phyloP scores from a whole-genome alignment of 2,329 filamentous ascomycete species.

The Chaetothyriales sp. region DNA sequence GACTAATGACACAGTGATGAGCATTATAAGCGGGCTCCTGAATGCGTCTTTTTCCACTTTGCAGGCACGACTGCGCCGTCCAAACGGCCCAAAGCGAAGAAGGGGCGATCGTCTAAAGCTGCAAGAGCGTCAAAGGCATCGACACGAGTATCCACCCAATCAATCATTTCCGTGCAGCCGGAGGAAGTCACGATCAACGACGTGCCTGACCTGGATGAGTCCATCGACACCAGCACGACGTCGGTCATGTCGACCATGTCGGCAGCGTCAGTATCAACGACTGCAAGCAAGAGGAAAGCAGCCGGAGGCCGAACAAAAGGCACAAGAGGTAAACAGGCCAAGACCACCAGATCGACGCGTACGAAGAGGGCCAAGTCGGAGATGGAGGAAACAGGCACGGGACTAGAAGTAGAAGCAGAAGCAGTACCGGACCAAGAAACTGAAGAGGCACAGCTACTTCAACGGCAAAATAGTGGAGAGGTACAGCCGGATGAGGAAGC shows the following conservation, averaged over 20 bases:
- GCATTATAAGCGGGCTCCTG: slow-evolving; percentile 63
- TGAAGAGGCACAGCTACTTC: neutral
- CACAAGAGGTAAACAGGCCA: slow-evolving; percentile 24
- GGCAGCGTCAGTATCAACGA: slow-evolving; percentile 21
- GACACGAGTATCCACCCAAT: slow-evolving; percentile 42
- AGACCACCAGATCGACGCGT: slow-evolving; percentile 12
- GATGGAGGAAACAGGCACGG: slow-evolving; percentile 24
- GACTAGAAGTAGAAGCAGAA: slow-evolving; percentile 24
- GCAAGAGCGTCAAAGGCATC: slow-evolving; percentile 64
- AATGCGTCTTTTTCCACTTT: slow-evolving; percentile 72
- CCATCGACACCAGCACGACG: slow-evolving; percentile 46
- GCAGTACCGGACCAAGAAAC: slow-evolving; percentile 2
- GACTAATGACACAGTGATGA: slow-evolving; percentile 50
- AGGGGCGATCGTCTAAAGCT: slow-evolving; percentile 25
- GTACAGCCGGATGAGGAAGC: neutral
- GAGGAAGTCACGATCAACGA: slow-evolving; percentile 24
- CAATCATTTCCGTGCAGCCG: slow-evolving; percentile 29
- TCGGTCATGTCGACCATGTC: slow-evolving; percentile 25
- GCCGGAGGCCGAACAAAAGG: slow-evolving; percentile 24
- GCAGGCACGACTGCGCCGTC: slow-evolving; percentile 39
- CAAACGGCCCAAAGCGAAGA: slow-evolving; percentile 43
- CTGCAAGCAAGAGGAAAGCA: slow-evolving; percentile 32
- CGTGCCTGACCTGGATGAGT: slow-evolving; percentile 33
- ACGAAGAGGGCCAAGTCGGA: slow-evolving; percentile 16
- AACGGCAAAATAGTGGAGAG: neutral